A percentile compares a stretch with the other conserved stretches of the same genome.
phyloP scores from a whole-genome alignment of 2,329 filamentous ascomycete species.

The Colletotrichum chlorophyti region DNA sequence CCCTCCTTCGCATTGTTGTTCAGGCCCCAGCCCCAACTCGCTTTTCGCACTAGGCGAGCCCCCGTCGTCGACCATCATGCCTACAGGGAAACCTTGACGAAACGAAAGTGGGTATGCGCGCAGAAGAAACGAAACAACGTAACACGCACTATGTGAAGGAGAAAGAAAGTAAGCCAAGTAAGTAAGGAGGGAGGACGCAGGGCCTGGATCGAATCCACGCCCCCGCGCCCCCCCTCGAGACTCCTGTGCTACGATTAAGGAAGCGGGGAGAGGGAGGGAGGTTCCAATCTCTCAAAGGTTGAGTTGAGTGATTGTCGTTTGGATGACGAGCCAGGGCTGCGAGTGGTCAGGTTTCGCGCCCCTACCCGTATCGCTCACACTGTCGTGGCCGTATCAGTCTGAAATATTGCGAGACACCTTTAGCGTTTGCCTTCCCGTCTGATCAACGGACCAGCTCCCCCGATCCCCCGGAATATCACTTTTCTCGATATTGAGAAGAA shows the following conservation, averaged over 20 bases:
- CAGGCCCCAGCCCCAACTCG: neutral
- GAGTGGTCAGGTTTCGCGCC: constrained; percentile 15
- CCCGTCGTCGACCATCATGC: neutral
- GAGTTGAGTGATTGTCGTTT: neutral
- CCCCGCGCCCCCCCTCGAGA: too few relatives aligned
- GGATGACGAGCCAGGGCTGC: neutral
- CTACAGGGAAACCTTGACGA: neutral
- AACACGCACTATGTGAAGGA: neutral
- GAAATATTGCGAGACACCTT: neutral
- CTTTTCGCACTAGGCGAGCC: neutral
- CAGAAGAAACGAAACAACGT: neutral
- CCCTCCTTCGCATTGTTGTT: neutral
- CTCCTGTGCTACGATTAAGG: too few relatives aligned
- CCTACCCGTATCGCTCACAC: neutral
- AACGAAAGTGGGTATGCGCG: neutral
- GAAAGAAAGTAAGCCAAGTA: too few relatives aligned
- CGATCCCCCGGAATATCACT: too few relatives aligned
- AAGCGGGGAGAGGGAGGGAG: too few relatives aligned
- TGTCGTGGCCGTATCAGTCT: neutral
- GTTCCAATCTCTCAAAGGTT: neutral
- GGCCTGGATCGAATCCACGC: too few relatives aligned
- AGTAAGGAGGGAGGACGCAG: too few relatives aligned
- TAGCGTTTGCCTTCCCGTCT: neutral
- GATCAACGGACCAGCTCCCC: neutral
- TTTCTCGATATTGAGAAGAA: too few relatives aligned